Evolutionary conservation across 129 eudicot species (phyloP).

Genomic region (Flaveria sonorensis): DNA sequence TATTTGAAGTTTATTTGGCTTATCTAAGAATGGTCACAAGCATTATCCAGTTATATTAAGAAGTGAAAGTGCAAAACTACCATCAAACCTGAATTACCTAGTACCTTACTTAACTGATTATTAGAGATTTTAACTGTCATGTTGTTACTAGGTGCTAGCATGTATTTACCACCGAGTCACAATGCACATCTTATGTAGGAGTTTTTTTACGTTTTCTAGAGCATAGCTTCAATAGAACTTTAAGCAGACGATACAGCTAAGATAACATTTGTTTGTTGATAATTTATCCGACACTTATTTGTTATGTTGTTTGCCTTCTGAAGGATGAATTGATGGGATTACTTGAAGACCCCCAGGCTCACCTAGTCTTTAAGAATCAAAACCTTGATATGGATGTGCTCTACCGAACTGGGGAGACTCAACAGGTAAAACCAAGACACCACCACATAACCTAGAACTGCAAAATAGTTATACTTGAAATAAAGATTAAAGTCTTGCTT

Average conservation of each 20-base stretch:
- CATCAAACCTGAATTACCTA: neutral
- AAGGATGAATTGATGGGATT: slow-evolving; percentile 95
- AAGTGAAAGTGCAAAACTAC: neutral
- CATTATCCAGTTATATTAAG: neutral
- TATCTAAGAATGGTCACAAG: neutral
- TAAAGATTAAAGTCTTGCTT: slow-evolving; percentile 7
- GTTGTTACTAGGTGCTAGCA: neutral
- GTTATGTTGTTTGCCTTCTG: slow-evolving; percentile 21
- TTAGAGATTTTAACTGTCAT: neutral
- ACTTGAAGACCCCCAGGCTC: slow-evolving; percentile 55
- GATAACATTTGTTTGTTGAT: neutral
- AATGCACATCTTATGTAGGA: neutral
- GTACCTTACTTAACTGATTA: neutral
- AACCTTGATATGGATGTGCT: slow-evolving; percentile 72
- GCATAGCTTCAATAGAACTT: neutral
- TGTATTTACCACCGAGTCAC: neutral
- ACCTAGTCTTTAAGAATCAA: slow-evolving; percentile 59
- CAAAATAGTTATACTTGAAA: slow-evolving; percentile 5
- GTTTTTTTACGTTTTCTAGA: neutral
- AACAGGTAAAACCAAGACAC: slow-evolving; percentile 48
- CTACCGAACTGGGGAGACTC: slow-evolving; percentile 87
- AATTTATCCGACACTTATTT: slow-evolving; percentile 2
- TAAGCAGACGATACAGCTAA: neutral
- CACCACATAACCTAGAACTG: neutral
- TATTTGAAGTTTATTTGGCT: neutral